These are phyloP conservation scores for Ascocoryne sarcoides DNA, from an alignment of 2,329 filamentous ascomycete species.

Conservation along the genomic window DNA sequence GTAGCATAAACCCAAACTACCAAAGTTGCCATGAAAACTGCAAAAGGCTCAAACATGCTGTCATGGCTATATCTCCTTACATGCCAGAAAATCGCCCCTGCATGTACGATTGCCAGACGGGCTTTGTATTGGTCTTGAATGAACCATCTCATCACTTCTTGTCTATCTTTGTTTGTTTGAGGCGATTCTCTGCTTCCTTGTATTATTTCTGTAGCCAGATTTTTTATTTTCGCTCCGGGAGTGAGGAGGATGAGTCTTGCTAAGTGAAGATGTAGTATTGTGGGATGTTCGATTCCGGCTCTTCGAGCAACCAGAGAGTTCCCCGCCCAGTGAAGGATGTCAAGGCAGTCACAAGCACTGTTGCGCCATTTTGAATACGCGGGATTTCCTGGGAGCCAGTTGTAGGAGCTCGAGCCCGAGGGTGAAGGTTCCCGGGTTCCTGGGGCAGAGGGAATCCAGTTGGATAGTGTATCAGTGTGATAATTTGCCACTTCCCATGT, in stretches of 20 bases:
- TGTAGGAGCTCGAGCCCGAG: not conserved
- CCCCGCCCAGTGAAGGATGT: conserved; percentile 50
- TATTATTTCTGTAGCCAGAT: too few species aligned
- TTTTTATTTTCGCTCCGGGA: conserved; percentile 5
- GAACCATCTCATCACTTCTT: too few species aligned
- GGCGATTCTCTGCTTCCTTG: too few species aligned
- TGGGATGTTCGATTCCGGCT: conserved; percentile 44
- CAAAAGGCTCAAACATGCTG: conserved; percentile 33
- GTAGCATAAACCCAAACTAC: conserved; percentile 36
- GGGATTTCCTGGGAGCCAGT: conserved; percentile 17
- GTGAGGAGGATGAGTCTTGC: conserved; percentile 40
- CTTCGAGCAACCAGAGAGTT: conserved; percentile 41
- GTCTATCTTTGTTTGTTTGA: too few species aligned
- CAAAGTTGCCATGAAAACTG: conserved; percentile 32
- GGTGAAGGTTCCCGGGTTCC: too few species aligned
- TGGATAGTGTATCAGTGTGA: conserved; percentile 8
- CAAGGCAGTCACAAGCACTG: conserved; percentile 38
- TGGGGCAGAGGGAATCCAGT: conserved; percentile 14
- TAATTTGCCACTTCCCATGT: conserved; percentile 2
- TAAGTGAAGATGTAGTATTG: conserved; percentile 46
- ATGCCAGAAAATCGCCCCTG: conserved; percentile 38
- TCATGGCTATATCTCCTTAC: conserved; percentile 35
- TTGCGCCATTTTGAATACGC: conserved; percentile 34
- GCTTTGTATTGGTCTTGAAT: conserved; percentile 36
- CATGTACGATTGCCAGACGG: conserved; percentile 36